A percentile compares a stretch with the other conserved stretches of the same genome.
These are phyloP conservation scores for Thyridium curvatum DNA, from an alignment of 2,329 filamentous ascomycete species.

Conservation along the genomic window DNA sequence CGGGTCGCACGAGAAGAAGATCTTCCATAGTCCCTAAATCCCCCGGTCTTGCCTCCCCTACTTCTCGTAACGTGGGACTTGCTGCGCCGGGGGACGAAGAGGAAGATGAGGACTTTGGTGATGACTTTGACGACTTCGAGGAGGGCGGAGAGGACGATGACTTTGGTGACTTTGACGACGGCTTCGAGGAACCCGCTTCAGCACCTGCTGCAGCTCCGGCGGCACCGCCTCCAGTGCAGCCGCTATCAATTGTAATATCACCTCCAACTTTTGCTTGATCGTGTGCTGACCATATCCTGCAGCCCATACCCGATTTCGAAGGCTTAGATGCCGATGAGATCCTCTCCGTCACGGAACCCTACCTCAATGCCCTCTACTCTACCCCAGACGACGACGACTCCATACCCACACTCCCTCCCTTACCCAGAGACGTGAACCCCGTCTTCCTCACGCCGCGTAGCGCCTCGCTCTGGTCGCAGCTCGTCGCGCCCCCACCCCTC, in stretches of 20 bases:
- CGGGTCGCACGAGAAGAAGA: conserved; percentile 23
- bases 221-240: conserved; percentile 15
- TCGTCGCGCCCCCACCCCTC: conserved; percentile 88
- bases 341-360: conserved; percentile 54
- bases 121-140: conserved; percentile 58
- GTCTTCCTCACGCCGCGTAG: conserved; percentile 82
- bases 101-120: conserved; percentile 44
- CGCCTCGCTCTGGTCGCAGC: conserved; percentile 90
- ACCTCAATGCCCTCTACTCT: conserved; percentile 61
- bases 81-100: conserved; percentile 20
- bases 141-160: conserved; percentile 48
- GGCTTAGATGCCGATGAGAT: conserved; percentile 56
- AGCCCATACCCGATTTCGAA: conserved; percentile 65
- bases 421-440: conserved; percentile 48
- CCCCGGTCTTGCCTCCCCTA: conserved; percentile 6
- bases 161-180: conserved; percentile 69
- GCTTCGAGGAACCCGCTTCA: conserved; percentile 51
- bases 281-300: conserved; percentile 15
- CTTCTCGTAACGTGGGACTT: conserved; percentile 13
- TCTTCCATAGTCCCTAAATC: conserved; percentile 11
- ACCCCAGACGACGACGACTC: conserved; percentile 41
- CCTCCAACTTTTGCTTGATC: neutral
- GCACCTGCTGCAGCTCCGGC: conserved; percentile 24
- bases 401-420: conserved; percentile 37
- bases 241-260: conserved; percentile 19